A percentile compares a stretch with the other conserved stretches of the same genome.
These are phyloP conservation scores for Drosera capensis DNA, from an alignment of 148 eudicot species.

Conservation along the genomic window DNA sequence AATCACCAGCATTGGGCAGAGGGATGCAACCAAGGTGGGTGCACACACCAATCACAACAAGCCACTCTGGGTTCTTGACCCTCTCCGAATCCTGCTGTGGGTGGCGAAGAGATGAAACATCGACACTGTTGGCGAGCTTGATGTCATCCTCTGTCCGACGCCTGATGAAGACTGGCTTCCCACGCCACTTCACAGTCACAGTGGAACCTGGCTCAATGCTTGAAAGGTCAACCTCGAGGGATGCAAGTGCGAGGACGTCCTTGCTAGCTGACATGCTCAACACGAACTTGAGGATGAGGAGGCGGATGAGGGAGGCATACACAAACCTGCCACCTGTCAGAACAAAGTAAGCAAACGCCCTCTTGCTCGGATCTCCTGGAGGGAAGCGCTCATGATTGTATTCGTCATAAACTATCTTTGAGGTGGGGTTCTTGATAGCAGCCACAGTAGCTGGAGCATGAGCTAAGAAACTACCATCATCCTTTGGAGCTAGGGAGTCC, in stretches of 20 bases:
- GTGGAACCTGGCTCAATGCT: no score
- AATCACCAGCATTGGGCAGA: slow-evolving; percentile 66
- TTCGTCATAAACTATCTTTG: slow-evolving; percentile 48
- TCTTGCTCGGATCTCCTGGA: slow-evolving; percentile 63
- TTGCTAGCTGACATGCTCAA: slow-evolving; percentile 68
- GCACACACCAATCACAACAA: slow-evolving; percentile 56
- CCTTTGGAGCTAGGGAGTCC: slow-evolving; percentile 20
- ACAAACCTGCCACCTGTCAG: slow-evolving; percentile 60
- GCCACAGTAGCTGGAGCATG: slow-evolving; percentile 49
- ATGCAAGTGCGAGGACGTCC: slow-evolving; percentile 64
- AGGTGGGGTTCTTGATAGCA: slow-evolving; percentile 49
- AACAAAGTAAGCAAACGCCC: slow-evolving; percentile 58
- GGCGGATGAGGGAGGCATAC: no score
- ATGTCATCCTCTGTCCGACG: slow-evolving; percentile 53
- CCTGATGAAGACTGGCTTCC: slow-evolving; percentile 58
- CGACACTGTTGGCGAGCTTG: slow-evolving; percentile 46
- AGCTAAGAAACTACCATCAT: slow-evolving; percentile 14
- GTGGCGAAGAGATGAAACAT: slow-evolving; percentile 39
- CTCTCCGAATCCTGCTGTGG: slow-evolving; percentile 55
- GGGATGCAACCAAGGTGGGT: no score
- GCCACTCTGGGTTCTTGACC: slow-evolving; percentile 74
- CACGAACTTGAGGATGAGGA: slow-evolving; percentile 56
- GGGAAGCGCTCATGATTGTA: slow-evolving; percentile 60
- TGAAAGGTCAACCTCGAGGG: slow-evolving; percentile 59
- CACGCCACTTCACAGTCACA: no score